Percentiles rank a stretch among this genome's conserved stretches.
Conservation (phyloP, 805 yeast species). For the Torulaspora maleeae region DNA sequence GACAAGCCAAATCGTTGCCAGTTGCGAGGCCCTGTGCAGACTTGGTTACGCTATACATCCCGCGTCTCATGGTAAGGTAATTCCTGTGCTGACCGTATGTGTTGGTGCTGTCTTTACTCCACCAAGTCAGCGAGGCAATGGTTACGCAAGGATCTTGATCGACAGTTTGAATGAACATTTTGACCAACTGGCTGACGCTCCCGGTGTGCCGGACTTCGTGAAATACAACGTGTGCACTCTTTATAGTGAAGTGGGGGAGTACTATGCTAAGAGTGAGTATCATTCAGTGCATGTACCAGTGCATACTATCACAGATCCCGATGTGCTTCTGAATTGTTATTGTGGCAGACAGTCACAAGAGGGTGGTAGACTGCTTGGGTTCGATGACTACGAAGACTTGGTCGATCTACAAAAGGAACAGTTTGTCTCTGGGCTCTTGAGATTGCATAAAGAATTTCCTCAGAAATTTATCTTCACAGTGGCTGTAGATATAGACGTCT, state of each 20-base stretch:
- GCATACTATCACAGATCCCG: slow-evolving; percentile 31
- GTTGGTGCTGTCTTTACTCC: slow-evolving; percentile 61
- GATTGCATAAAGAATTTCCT: slow-evolving; percentile 21
- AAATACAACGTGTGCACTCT: slow-evolving; percentile 40
- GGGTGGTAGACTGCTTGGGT: slow-evolving; percentile 27
- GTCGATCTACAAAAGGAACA: slow-evolving; percentile 27
- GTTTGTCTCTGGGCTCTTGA: slow-evolving; percentile 20
- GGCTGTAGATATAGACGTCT: slow-evolving; percentile 38
- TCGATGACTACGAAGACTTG: slow-evolving; percentile 33
- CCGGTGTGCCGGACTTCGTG: slow-evolving; percentile 28
- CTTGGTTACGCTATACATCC: slow-evolving; percentile 33
- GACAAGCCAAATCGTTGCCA: slow-evolving; percentile 37
- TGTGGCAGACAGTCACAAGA: slow-evolving; percentile 11
- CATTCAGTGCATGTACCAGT: slow-evolving; percentile 39
- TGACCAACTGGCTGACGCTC: slow-evolving; percentile 27
- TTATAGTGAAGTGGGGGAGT: slow-evolving; percentile 71
- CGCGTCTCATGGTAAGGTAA: slow-evolving; percentile 23
- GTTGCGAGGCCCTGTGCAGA: slow-evolving; percentile 41
- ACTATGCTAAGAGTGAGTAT: slow-evolving; percentile 61
- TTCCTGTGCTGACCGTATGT: slow-evolving; percentile 37
- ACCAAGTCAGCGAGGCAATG: slow-evolving; percentile 45
- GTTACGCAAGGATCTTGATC: slow-evolving; percentile 52
- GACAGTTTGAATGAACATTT: slow-evolving; percentile 33
- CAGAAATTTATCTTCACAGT: slow-evolving; percentile 31
- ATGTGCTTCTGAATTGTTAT: slow-evolving; percentile 17